phyloP scores from a whole-genome alignment of 768 basidiomycete genomes.

The Termitomyces sp. region DNA sequence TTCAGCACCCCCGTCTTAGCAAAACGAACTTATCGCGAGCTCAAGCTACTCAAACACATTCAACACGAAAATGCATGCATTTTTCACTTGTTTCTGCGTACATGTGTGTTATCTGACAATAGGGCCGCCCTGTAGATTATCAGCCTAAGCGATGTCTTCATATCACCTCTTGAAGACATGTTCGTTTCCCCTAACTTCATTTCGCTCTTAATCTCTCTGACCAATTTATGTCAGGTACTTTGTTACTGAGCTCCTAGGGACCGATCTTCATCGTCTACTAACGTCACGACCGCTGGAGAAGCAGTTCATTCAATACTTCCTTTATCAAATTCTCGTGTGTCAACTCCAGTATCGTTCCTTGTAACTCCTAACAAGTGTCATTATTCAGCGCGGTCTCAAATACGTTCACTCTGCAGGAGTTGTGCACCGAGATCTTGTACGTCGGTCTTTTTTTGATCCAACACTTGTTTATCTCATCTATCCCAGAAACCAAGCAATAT shows the following conservation, averaged over 20 bases:
- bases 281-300: conserved; percentile 97
- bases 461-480: background rate
- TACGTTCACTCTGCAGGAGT: conserved; percentile 99
- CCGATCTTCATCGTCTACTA: conserved; percentile 94
- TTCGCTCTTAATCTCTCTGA: conserved; percentile 5
- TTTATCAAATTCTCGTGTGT: conserved; percentile 95
- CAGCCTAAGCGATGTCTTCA: conserved; percentile 98
- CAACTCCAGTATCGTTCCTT: background rate
- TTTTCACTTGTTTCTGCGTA: background rate
- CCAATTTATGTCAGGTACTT: conserved; percentile 71
- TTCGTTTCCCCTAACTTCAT: conserved; percentile 35
- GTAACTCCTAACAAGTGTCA: conserved; percentile 6
- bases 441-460: conserved; percentile 22
- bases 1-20: conserved; percentile 98
- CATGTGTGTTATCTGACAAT: background rate
- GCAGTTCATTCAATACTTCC: conserved; percentile 99
- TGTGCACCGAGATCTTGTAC: conserved; percentile 91
- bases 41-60: conserved; percentile 97
- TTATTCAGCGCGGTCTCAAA: conserved; percentile 85
- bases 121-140: conserved; percentile 68
- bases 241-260: conserved; percentile 96
- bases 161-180: conserved; percentile 99
- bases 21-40: conserved; percentile 96
- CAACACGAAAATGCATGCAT: conserved; percentile 91
- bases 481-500: conserved; percentile 97